Evolutionary conservation across 495 filamentous ascomycete genomes (phyloP).

Genomic region (Amphirosellinia nigrospora): DNA sequence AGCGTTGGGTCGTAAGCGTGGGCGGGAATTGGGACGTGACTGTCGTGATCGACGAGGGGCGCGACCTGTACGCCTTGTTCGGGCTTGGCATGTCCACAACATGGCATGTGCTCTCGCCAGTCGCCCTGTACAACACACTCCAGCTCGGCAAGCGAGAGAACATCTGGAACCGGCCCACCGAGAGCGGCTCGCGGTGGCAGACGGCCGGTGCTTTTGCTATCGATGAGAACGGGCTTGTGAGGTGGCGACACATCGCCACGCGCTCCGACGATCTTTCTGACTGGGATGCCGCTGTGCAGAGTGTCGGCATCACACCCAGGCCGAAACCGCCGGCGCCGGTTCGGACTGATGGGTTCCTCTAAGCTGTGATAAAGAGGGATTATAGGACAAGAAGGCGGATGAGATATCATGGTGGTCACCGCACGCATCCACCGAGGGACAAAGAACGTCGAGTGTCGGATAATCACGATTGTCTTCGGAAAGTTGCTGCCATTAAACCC

Average conservation of each 20-base stretch:
- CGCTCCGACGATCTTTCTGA: conserved; percentile 57
- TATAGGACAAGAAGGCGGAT: not conserved
- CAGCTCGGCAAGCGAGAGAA: conserved; percentile 57
- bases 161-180: conserved; percentile 61
- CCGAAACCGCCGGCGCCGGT: conserved; percentile 22
- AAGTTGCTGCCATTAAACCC: not conserved
- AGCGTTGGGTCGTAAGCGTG: conserved; percentile 58
- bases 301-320: conserved; percentile 19
- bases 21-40: conserved; percentile 60
- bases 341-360: conserved; percentile 24
- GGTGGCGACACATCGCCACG: conserved; percentile 50
- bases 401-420: not conserved
- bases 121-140: conserved; percentile 53
- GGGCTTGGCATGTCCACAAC: conserved; percentile 58
- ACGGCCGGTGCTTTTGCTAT: conserved; percentile 62
- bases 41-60: conserved; percentile 59
- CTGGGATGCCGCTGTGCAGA: conserved; percentile 53
- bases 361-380: conserved; percentile 12
- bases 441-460: not conserved
- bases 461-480: not conserved
- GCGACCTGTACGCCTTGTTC: conserved; percentile 59
- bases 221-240: conserved; percentile 55
- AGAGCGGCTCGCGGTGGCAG: conserved; percentile 65
- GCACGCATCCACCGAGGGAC: not conserved
- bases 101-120: conserved; percentile 58